phyloP scores from a whole-genome alignment of 805 yeast genomes.

The Tetrapisispora fleetii region DNA sequence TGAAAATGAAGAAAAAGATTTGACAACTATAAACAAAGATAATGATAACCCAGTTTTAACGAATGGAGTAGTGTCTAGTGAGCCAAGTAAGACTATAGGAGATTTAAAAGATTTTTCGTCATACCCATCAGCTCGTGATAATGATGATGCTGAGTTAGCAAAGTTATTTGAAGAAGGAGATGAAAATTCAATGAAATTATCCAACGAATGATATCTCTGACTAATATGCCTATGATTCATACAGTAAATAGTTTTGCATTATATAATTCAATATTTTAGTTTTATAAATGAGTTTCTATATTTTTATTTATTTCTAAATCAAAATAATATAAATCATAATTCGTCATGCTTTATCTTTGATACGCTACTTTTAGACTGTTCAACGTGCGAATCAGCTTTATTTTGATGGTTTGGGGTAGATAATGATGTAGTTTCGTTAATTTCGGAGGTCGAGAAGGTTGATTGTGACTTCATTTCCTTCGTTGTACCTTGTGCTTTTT shows the following conservation, averaged over 20 bases:
- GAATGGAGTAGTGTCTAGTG: background rate
- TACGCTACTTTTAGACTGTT: too few species aligned
- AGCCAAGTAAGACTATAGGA: background rate
- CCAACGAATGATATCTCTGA: background rate
- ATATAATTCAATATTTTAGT: background rate
- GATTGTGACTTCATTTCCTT: background rate
- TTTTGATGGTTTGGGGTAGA: background rate
- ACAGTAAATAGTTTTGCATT: too few species aligned
- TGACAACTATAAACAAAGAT: slow-evolving; percentile 1
- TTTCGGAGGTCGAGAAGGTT: background rate
- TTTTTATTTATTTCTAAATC: background rate
- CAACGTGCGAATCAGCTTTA: too few species aligned
- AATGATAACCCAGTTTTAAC: background rate
- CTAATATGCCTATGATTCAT: background rate
- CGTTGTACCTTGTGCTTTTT: background rate
- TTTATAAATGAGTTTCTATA: background rate
- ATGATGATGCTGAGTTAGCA: background rate
- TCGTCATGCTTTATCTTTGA: background rate
- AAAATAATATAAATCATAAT: background rate
- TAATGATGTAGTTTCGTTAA: background rate
- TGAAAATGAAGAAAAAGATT: slow-evolving; percentile 5
- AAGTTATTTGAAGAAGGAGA: background rate
- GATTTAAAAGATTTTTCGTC: background rate
- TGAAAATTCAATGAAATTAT: background rate
- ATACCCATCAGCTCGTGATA: background rate